Evolutionary conservation across 345 rosid genomes (phyloP), one percentile per base, ranked within the genome.

Genomic region (Iberis pinnata): DNA sequence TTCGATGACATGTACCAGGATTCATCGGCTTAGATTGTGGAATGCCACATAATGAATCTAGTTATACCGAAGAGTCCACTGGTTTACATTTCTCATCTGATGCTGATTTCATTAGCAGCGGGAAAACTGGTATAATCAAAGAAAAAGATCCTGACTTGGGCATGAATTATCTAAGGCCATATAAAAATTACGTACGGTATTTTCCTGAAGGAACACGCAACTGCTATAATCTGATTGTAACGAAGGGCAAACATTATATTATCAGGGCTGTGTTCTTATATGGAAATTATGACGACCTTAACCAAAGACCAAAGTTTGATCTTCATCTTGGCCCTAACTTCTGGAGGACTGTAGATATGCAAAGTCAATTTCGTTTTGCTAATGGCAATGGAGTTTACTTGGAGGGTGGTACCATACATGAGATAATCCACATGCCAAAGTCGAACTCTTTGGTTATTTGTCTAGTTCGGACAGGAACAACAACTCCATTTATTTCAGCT

Each of bases 181-280:
- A 46, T 24, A 8, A 0, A 12, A n/a, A n/a, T n/a, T 3, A 7
- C 12, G 7, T 46, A 1, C 7, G 50, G 18, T 24, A 24, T 46
- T 46, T 46, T 24, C 33, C 50, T 11, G 55, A 49, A 27, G 53
- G 53, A 8, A 16, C 18, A 48, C 32, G 53, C 24, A 48, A n/a
- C n/a, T n/a, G n/a, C n/a, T n/a, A n/a, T n/a, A n/a, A n/a, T n/a
- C n/a, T n/a, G n/a, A n/a, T n/a, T 3, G 35, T 29, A 4, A 9
- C 4, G 37, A 17, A 48, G 20, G 53, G 53, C 6, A 48, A 17
- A 13, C 22, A 48, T 8, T 48, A 48, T 29, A 33, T 48, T 25
- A 48, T 48, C 32, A 48, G 53, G 8, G 53, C 53, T 48, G 37
- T 29, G 12, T 48, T 48, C 7, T 0, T 48, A 5, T 48, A 48